A percentile compares a stretch with the other conserved stretches of the same genome.
These are phyloP conservation scores for Krasilnikovozyma curviuscula DNA, from an alignment of 768 basidiomycete genomes.

Conservation along the genomic window DNA sequence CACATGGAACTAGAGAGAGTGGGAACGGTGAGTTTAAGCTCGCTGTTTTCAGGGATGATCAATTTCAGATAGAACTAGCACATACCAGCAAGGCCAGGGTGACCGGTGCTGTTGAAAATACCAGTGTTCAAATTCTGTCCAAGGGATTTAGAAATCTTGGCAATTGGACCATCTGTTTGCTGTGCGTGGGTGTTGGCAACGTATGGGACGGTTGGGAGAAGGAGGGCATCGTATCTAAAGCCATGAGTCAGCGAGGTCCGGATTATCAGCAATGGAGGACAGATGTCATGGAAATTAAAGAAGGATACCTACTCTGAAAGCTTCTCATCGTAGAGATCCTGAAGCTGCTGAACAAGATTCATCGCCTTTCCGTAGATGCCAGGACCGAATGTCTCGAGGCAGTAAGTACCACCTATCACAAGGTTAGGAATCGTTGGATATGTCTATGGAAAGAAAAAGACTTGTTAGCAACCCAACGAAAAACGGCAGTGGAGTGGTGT, in stretches of 20 bases:
- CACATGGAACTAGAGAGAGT: slow-evolving; percentile 24
- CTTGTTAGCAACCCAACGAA: slow-evolving; percentile 11
- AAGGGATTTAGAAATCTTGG: no score
- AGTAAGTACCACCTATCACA: slow-evolving; percentile 25
- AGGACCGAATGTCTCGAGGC: slow-evolving; percentile 23
- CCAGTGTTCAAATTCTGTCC: no score
- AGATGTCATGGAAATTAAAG: no score
- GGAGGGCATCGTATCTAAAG: slow-evolving; percentile 26
- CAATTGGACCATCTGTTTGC: slow-evolving; percentile 19
- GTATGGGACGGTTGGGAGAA: slow-evolving; percentile 29
- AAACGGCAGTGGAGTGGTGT: background rate
- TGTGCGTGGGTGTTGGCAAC: slow-evolving; percentile 24
- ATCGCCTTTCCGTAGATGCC: slow-evolving; percentile 26
- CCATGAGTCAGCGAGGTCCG: no score
- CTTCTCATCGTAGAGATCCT: slow-evolving; percentile 24
- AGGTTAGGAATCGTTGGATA: no score
- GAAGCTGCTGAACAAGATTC: slow-evolving; percentile 28
- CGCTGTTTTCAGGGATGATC: slow-evolving; percentile 18
- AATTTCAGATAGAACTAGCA: slow-evolving; percentile 12
- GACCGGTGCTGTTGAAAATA: slow-evolving; percentile 10
- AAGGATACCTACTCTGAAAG: no score
- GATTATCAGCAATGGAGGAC: no score
- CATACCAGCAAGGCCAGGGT: no score
- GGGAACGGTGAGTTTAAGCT: slow-evolving; percentile 12
- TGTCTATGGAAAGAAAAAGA: slow-evolving; percentile 15